phyloP scores from a whole-genome alignment of 192 early-diverging fungal genomes.

The Linderina pennispora region DNA sequence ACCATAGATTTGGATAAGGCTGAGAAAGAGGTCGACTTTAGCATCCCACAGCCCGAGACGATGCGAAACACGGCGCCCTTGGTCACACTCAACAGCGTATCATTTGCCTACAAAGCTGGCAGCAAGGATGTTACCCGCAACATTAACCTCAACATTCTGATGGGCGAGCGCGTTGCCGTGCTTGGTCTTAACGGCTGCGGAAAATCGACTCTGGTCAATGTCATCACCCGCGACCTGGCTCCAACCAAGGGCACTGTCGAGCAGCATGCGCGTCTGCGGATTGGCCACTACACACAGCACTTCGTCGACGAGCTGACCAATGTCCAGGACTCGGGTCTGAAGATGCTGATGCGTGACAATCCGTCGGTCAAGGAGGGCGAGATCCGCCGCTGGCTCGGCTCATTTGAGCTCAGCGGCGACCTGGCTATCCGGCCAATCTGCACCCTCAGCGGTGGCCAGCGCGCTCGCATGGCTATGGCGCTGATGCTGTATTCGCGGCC shows the following conservation, averaged over 20 bases:
- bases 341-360: conserved; percentile 40
- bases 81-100: conserved; percentile 56
- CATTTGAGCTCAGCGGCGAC: conserved; percentile 66
- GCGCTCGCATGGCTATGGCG: conserved; percentile 70
- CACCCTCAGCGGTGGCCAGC: conserved; percentile 77
- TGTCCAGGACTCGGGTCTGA: conserved; percentile 47
- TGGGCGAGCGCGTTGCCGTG: conserved; percentile 62
- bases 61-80: conserved; percentile 63
- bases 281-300: conserved; percentile 85
- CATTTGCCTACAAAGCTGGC: conserved; percentile 27
- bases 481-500: conserved; percentile 57
- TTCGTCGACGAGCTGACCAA: conserved; percentile 64
- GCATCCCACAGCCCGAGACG: conserved; percentile 61
- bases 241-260: conserved; percentile 63
- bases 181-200: conserved; percentile 82
- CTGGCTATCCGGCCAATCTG: conserved; percentile 55
- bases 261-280: conserved; percentile 54
- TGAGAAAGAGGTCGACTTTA: conserved; percentile 55
- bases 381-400: conserved; percentile 65
- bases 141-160: conserved; percentile 65
- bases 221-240: conserved; percentile 56
- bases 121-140: conserved; percentile 48
- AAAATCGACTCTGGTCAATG: conserved; percentile 72
- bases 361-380: conserved; percentile 53
- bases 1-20: conserved; percentile 52